Evolutionary conservation across 345 rosid genomes (phyloP).

Genomic region (Eucalyptus tenuipes): DNA sequence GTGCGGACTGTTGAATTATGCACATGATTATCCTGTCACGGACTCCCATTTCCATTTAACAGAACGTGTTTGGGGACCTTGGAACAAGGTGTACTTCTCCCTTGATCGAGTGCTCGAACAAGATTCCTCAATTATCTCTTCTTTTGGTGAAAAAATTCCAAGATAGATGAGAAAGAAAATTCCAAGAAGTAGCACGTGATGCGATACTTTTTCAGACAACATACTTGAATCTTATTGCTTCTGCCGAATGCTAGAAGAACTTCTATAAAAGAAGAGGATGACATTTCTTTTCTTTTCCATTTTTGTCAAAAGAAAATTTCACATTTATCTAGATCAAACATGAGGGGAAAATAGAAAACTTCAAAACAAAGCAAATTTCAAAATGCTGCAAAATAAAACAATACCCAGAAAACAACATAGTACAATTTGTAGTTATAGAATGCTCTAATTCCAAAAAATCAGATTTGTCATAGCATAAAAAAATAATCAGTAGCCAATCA

Average conservation of each 20-base stretch:
- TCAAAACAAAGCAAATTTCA: background rate
- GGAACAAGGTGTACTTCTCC: background rate
- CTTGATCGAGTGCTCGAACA: background rate
- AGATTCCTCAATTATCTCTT: background rate
- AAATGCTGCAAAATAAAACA: background rate
- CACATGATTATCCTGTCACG: background rate
- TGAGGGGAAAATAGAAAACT: background rate
- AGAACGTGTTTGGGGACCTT: background rate
- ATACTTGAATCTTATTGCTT: background rate
- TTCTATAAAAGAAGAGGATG: background rate
- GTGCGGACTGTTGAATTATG: background rate
- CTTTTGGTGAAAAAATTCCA: background rate
- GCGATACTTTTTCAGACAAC: background rate
- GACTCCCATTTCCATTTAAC: background rate
- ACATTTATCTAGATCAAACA: background rate
- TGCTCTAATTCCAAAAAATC: fast-evolving
- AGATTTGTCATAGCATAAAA: too few relatives aligned
- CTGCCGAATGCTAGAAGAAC: background rate
- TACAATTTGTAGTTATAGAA: fast-evolving
- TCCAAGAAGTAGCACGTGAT: background rate
- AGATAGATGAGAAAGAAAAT: background rate
- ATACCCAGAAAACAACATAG: too few relatives aligned
- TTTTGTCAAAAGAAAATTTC: background rate
- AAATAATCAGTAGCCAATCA: too few relatives aligned
- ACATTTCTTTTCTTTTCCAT: background rate